Percentiles rank a stretch among this genome's conserved stretches.
phyloP scores from a whole-genome alignment of 2,329 filamentous ascomycete genomes.

The Cordyceps cicadae region DNA sequence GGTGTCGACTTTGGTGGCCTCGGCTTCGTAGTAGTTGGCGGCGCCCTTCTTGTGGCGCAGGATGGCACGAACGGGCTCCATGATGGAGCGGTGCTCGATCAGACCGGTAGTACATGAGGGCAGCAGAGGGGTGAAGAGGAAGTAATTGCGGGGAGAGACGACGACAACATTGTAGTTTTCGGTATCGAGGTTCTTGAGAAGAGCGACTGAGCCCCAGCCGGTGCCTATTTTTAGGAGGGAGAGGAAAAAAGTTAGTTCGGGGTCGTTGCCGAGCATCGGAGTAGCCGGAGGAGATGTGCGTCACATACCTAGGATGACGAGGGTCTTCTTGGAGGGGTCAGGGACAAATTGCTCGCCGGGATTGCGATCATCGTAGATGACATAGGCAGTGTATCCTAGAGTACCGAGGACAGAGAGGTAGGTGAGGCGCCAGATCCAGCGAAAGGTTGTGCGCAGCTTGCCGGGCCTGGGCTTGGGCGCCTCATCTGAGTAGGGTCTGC shows the following conservation, averaged over 20 bases:
- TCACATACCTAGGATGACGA: conserved; percentile 79
- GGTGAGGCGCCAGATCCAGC: conserved; percentile 75
- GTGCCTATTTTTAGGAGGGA: conserved; percentile 52
- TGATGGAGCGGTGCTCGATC: conserved; percentile 98
- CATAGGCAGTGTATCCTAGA: conserved; percentile 65
- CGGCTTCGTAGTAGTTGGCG: conserved; percentile 96
- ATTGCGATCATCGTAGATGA: conserved; percentile 74
- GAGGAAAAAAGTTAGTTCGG: conserved; percentile 13
- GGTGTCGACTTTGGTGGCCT: conserved; percentile 90
- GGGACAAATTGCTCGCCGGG: conserved; percentile 70
- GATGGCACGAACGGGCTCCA: conserved; percentile 97
- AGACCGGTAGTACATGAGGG: conserved; percentile 96
- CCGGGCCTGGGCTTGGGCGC: conserved; percentile 41
- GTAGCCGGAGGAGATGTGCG: conserved; percentile 5
- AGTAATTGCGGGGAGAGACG: conserved; percentile 97
- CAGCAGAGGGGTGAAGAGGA: conserved; percentile 95
- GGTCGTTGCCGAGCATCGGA: conserved; percentile 5
- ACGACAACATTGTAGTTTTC: conserved; percentile 99
- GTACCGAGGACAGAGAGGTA: conserved; percentile 66
- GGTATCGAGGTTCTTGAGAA: conserved; percentile 97
- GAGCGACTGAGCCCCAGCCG: conserved; percentile 89
- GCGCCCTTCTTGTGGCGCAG: conserved; percentile 87
- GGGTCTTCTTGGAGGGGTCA: conserved; percentile 89
- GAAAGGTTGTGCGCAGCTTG: conserved; percentile 60
- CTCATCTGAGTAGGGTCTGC: conserved; percentile 43